These are phyloP conservation scores for Solanum tacnaense DNA, from an alignment of 257 asterid genomes.

Conservation along the genomic window DNA sequence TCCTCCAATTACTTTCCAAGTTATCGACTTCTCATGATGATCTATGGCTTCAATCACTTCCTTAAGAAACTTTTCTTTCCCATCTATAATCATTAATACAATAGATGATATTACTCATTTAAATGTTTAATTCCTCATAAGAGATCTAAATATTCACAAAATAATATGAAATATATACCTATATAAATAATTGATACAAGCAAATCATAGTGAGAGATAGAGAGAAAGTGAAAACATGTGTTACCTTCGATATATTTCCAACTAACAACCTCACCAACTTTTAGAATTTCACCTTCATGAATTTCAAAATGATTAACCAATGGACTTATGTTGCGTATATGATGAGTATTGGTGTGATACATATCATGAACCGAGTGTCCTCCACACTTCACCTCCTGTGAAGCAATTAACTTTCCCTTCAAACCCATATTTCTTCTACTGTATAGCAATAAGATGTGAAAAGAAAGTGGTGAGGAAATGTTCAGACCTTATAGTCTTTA, in stretches of 20 bases:
- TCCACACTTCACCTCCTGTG: neutral
- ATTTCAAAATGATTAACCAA: neutral
- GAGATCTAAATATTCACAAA: too few species aligned
- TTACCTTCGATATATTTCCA: neutral
- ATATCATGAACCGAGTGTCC: neutral
- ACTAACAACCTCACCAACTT: neutral
- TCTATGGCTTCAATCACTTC: too few species aligned
- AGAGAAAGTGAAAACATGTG: neutral
- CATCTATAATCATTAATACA: too few species aligned
- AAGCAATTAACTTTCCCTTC: neutral
- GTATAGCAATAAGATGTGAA: neutral
- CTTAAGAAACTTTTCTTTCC: too few species aligned
- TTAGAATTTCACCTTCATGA: neutral
- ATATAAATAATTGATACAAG: too few species aligned
- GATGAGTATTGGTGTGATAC: neutral
- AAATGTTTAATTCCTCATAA: too few species aligned
- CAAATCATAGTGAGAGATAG: too few species aligned
- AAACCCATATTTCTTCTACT: neutral
- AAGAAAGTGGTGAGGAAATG: neutral
- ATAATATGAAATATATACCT: too few species aligned
- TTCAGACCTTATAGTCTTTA: neutral
- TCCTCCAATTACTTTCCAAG: too few species aligned
- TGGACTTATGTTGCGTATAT: neutral
- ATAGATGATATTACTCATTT: too few species aligned
- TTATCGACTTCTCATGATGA: too few species aligned